Evolutionary conservation across 2,329 filamentous ascomycete species (phyloP), one percentile per base, ranked within the genome.

Genomic region (Fulvia fulva): DNA sequence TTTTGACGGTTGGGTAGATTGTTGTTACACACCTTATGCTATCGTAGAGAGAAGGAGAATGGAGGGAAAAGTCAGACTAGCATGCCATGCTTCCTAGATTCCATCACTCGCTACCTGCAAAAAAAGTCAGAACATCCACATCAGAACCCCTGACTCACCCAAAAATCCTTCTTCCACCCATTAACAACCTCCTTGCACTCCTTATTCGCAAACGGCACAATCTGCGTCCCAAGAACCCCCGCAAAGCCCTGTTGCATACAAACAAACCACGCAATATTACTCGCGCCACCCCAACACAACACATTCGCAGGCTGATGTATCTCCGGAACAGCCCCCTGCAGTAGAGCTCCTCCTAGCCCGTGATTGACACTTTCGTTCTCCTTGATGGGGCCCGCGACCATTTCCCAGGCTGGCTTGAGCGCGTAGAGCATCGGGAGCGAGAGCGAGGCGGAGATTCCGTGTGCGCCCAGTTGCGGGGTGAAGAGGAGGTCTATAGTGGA

Each of bases 401-500:
- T 53, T 26, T 53, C 53, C 56, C 56, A 61, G 7, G 53, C 51
- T 16, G 59, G 59, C 16, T 52, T 53, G 2, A 53, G 25, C 6
- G 43, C 52, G 23, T 50, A 14, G 3, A 61, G 50, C 56, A 57
- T 56, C 3, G 52, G 19, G 5, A 53, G 21, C 6, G 32, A 52
- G 1, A 46, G 22, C 7, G 49, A 51, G 19, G 62, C 60, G 0
- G 57, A 45, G 2, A 60, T 68, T 5, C 46, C 25, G 25, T 28
- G 26, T 4, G 19, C 14, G 7, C 46, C 26, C 0, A 83, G 73
- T 46, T 80, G 80, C 0, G 80, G 72, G 53, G 71, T 63, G 57
- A 81, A 81, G 69, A 83, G 75, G 26, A 71, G 58, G 0, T 74
- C 69, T 0, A 76, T 70, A 0, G 75, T 79, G 1, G 65, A 63